Base-by-base conservation (phyloP, 2,329 filamentous ascomycete genomes). In the Seiridium unicorne region DNA sequence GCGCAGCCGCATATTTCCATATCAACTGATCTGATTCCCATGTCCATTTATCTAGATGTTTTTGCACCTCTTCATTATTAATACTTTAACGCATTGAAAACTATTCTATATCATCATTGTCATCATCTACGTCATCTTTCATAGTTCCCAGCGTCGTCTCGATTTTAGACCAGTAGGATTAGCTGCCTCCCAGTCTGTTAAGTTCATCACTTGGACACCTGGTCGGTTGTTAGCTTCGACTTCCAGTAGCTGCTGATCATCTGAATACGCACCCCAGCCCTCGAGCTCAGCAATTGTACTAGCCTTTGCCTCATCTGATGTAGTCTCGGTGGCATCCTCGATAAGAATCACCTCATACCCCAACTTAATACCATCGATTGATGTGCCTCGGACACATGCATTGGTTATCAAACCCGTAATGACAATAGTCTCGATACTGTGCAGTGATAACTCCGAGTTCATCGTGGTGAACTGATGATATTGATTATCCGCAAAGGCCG, bases 401-500 rank as follows among this genome's bases (percentile, higher is more conserved):
- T 63, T 61, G 9, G 64, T 66, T 3, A 64, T n/a, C 5, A 66
- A 51, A 1, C 64, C 64, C 13, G 64, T 63, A 18, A 66, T 56
- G 1, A 66, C 36, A n/a, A 66, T 51, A 3, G 63, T 66, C 46
- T 63, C 63, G 34, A 66, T 64, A 44, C 63, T 46, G 51, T 66
- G 64, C n/a, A 66, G 31, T 4, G 51, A 11, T 3, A 66, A 44
- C 53, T 66, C 64, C 4, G 63, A 61, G 36, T 66, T 59, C 36
- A 66, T 58, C 3, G 64, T 66, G 13, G 64, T 66, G 46, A 66
- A 66, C 4, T 62, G 61, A 49, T 66, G 64, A 38, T 66, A 64
- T 46, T 66, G 64, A 49, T 66, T 66, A 32, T 66, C 64, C 9
- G 63, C 64, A 42, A 66, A 66, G 0, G 64, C 64, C 8, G 64